These are phyloP conservation scores for Striga hermonthica DNA, from an alignment of 305 asterid genomes.

Conservation along the genomic window DNA sequence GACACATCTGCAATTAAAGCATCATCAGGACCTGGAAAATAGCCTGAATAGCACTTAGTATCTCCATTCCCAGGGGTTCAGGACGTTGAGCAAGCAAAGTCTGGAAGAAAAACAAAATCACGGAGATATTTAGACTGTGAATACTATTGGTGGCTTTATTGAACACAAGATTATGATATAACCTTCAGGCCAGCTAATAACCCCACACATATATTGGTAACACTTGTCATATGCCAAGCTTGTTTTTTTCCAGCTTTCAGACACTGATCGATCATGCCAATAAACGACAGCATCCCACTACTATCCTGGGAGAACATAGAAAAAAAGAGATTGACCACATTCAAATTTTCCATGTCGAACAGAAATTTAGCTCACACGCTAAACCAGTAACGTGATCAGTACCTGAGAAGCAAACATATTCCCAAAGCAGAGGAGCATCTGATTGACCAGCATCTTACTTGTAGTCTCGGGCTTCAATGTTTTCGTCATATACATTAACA, in stretches of 20 bases:
- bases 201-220: conserved; percentile 96
- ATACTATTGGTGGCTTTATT: conserved; percentile 11
- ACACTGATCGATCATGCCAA: conserved; percentile 79
- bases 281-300: conserved; percentile 81
- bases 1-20: conserved; percentile 28
- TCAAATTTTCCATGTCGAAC: conserved; percentile 31
- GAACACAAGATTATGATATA: conserved; percentile 29
- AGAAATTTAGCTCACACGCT: conserved; percentile 28
- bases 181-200: conserved; percentile 96
- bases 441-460: conserved; percentile 94
- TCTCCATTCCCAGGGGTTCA: conserved; percentile 78
- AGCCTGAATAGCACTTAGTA: conserved; percentile 76
- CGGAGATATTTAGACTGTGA: conserved; percentile 25
- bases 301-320: conserved; percentile 73
- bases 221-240: conserved; percentile 73
- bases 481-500: conserved; percentile 31
- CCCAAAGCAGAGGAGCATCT: conserved; percentile 97
- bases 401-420: conserved; percentile 95
- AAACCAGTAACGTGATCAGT: conserved; percentile 34
- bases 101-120: conserved; percentile 47
- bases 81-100: conserved; percentile 78
- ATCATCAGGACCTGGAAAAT: conserved; percentile 77
- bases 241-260: conserved; percentile 87
- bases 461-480: conserved; percentile 87
- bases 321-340: conserved; percentile 35